These are phyloP conservation scores for Herpetospermum pedunculosum DNA, from an alignment of 306 rosid species.

Conservation along the genomic window DNA sequence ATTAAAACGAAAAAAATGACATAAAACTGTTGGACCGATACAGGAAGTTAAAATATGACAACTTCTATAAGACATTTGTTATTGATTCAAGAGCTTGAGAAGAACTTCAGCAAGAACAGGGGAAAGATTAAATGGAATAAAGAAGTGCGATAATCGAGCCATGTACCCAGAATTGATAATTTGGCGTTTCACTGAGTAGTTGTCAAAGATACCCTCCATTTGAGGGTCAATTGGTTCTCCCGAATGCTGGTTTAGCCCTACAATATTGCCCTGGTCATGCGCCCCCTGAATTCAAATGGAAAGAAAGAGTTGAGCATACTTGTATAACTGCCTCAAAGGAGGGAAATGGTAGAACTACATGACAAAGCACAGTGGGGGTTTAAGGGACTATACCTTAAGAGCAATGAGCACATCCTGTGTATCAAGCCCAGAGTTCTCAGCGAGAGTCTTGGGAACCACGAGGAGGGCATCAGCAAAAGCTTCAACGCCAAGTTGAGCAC, in stretches of 20 bases:
- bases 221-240: conserved; percentile 92
- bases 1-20: too few relatives aligned
- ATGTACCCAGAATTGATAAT: conserved; percentile 83
- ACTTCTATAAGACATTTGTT: too few relatives aligned
- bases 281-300: conserved; percentile 60
- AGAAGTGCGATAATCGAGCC: background rate
- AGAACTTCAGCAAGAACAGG: background rate
- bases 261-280: conserved; percentile 68
- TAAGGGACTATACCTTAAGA: conserved; percentile 38
- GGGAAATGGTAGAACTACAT: background rate
- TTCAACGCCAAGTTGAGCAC: conserved; percentile 93
- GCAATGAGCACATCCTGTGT: conserved; percentile 77
- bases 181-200: conserved; percentile 92
- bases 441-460: conserved; percentile 91
- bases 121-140: background rate
- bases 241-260: conserved; percentile 72
- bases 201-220: conserved; percentile 93
- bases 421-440: conserved; percentile 94
- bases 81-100: background rate
- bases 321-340: background rate
- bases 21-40: too few relatives aligned
- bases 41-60: background rate
- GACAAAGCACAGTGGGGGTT: background rate
- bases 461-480: conserved; percentile 98
- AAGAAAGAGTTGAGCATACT: background rate